Evolutionary conservation across 495 filamentous ascomycete species (phyloP).

Genomic region (Aspergillus coremiiformis): DNA sequence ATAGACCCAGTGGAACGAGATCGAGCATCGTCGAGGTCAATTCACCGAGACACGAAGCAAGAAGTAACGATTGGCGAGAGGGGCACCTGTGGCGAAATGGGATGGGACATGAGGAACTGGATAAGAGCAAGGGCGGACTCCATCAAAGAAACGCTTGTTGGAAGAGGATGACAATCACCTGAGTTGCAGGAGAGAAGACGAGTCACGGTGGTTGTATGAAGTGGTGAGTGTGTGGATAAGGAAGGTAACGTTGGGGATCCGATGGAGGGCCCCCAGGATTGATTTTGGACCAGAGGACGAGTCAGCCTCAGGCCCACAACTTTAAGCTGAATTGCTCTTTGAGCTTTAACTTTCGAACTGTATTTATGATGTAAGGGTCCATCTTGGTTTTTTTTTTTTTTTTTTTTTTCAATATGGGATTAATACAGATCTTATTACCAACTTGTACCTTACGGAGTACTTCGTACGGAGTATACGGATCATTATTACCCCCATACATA

Average conservation of each 20-base stretch:
- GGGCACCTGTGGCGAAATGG: conserved; percentile 10
- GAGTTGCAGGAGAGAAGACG: conserved; percentile 1
- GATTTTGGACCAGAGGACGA: too few relatives aligned
- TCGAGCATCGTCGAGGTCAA: conserved; percentile 15
- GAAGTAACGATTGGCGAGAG: conserved; percentile 2
- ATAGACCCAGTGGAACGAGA: conserved; percentile 2
- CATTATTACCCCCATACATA: too few relatives aligned
- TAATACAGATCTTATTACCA: too few relatives aligned
- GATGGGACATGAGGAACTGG: conserved; percentile 7
- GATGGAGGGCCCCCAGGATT: too few relatives aligned
- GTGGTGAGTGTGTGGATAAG: neutral
- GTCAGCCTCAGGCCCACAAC: neutral
- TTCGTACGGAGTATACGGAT: too few relatives aligned
- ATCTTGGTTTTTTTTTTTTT: too few relatives aligned
- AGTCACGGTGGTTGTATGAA: neutral
- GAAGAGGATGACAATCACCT: neutral
- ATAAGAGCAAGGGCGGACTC: neutral
- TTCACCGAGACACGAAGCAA: conserved; percentile 12
- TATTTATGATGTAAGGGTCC: neutral
- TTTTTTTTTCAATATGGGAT: too few relatives aligned
- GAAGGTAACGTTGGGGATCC: neutral
- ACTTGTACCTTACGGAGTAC: too few relatives aligned
- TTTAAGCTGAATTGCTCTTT: neutral
- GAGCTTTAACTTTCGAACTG: neutral
- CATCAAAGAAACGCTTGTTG: neutral